phyloP scores from a whole-genome alignment of 257 asterid species.

The Fraxinus excelsior region DNA sequence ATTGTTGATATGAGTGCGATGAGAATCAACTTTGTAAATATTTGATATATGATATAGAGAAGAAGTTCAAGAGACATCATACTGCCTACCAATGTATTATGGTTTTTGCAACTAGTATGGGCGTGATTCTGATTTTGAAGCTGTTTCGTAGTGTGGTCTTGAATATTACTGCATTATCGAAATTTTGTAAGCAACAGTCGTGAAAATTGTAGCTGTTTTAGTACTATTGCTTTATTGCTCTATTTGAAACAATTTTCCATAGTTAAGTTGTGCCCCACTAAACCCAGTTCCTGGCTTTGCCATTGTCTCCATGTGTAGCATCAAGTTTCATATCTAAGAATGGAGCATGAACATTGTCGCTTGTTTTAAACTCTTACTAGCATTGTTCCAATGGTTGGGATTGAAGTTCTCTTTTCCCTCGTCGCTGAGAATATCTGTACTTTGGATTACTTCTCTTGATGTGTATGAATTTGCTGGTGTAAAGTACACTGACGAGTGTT shows the following conservation, averaged over 20 bases:
- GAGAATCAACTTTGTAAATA: too few species aligned
- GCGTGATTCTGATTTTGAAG: too few species aligned
- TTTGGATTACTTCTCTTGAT: constrained; percentile 1
- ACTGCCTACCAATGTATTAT: too few species aligned
- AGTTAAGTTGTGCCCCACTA: neutral
- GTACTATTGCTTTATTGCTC: neutral
- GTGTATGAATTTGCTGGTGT: neutral
- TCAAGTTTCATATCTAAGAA: neutral
- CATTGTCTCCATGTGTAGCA: neutral
- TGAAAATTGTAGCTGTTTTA: too few species aligned
- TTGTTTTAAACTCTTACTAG: neutral
- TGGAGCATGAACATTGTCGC: neutral
- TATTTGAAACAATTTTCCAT: neutral
- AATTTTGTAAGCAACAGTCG: too few species aligned
- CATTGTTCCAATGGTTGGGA: neutral
- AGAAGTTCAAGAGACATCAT: too few species aligned
- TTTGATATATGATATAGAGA: too few species aligned
- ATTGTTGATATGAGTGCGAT: too few species aligned
- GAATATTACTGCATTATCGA: too few species aligned
- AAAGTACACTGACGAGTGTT: too few species aligned
- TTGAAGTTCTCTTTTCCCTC: neutral
- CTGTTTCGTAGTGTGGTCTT: too few species aligned
- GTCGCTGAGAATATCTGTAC: neutral
- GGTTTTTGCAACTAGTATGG: too few species aligned
- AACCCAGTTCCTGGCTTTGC: neutral